A percentile compares a stretch with the other conserved stretches of the same genome.
Evolutionary conservation across 345 rosid genomes (phyloP).

Genomic region (Hibiscus syriacus): DNA sequence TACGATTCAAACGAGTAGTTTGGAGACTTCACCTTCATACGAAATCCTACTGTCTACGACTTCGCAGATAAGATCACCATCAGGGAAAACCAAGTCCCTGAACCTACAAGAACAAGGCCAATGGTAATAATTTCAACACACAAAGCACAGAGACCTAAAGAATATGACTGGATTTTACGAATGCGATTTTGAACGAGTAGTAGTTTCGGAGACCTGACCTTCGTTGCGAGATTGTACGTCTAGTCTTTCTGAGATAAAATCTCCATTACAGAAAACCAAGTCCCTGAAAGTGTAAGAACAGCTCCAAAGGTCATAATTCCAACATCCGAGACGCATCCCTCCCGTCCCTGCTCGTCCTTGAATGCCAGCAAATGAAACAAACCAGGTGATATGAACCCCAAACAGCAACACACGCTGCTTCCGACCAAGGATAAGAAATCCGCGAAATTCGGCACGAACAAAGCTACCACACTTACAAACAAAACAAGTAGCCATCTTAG

Average conservation of each 20-base stretch:
- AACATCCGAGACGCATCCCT: slow-evolving; percentile 40
- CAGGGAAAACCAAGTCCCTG: slow-evolving; percentile 73
- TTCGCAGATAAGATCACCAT: slow-evolving; percentile 49
- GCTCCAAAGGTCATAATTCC: slow-evolving; percentile 50
- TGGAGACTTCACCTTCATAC: background rate
- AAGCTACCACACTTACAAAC: slow-evolving; percentile 51
- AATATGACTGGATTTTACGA: background rate
- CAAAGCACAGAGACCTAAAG: background rate
- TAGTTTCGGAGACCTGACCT: background rate
- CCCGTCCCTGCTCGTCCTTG: slow-evolving; percentile 59
- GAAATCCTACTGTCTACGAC: slow-evolving; percentile 8
- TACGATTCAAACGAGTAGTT: background rate
- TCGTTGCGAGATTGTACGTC: background rate
- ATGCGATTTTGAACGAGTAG: background rate
- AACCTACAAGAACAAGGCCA: slow-evolving; percentile 49
- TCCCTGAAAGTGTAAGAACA: slow-evolving; percentile 60
- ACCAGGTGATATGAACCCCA: slow-evolving; percentile 77
- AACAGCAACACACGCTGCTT: slow-evolving; percentile 72
- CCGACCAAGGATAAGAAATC: slow-evolving; percentile 88
- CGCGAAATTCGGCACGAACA: slow-evolving; percentile 75
- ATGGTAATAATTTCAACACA: slow-evolving; percentile 45
- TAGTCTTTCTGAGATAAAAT: slow-evolving; percentile 42
- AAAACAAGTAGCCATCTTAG: slow-evolving; percentile 69
- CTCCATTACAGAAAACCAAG: slow-evolving; percentile 63
- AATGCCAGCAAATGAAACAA: slow-evolving; percentile 74